Evolutionary conservation across 805 yeast species (phyloP), one percentile per base, ranked within the genome.

Genomic region (Candida adriatica): DNA sequence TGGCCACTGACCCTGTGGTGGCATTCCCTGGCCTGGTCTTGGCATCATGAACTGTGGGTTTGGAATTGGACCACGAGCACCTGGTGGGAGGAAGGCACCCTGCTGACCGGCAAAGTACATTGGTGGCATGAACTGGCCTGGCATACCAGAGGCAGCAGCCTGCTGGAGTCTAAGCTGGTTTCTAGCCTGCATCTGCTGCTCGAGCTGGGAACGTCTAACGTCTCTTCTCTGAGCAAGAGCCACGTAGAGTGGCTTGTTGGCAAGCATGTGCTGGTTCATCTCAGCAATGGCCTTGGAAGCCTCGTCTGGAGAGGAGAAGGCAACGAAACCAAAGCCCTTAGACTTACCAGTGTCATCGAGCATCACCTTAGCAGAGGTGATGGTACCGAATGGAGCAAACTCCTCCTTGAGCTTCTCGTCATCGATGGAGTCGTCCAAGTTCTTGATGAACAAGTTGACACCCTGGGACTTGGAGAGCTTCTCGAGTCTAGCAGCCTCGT

Each of bases 141-240:
- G 85, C 55, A 84, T 67, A 47, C 85, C 88, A 43, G 80, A 81
- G 46, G 81, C 75, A 46, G 94, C 94, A 61, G 88, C 94, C 66
- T 87, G 95, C 73, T 90, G 97, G 75, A 87, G 74, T 75, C 96
- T 85, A 81, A 88, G 76, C 69, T 90, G 96, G 77, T 85, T 86
- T 73, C 96, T 85, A 48, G 96, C 96, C 65, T 84, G 94, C 59
- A 87, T 83, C 69, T 92, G 97, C 70, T 92, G 97, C 63, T 86
- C 90, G 62, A 92, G 73, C 72, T 92, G 97, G 53, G 85, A 75
- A 62, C 95, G 82, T 76, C 98, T 87, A 37, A 86, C 95, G 52
- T 90, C 98, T 71, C 86, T 90, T 66, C 95, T 84, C 76, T 92
- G 98, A 51, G 98, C 98, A 58, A 92, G 78, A 41, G 96, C 96